These are phyloP conservation scores for Moricandia arvensis DNA, from an alignment of 345 rosid genomes.

Conservation along the genomic window DNA sequence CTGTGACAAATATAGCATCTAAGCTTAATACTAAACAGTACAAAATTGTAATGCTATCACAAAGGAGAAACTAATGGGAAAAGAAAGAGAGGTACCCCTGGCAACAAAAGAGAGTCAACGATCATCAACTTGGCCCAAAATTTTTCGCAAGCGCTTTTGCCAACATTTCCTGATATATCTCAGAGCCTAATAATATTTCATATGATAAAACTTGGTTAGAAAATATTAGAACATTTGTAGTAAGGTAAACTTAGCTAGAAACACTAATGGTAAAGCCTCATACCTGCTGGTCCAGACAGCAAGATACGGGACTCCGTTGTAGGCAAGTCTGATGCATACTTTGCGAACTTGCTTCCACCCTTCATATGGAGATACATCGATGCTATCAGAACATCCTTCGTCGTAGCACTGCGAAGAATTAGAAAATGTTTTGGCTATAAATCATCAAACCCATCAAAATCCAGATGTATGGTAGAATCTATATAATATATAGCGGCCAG, in stretches of 20 bases:
- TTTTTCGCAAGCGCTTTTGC: slow-evolving; percentile 83
- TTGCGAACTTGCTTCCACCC: slow-evolving; percentile 61
- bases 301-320: slow-evolving; percentile 73
- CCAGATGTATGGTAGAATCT: not conserved
- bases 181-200: slow-evolving; percentile 61
- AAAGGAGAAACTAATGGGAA: not conserved
- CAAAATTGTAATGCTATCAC: not conserved
- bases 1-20: slow-evolving; percentile 1
- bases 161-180: slow-evolving; percentile 93
- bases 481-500: slow-evolving; percentile 31
- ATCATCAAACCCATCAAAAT: slow-evolving; percentile 6
- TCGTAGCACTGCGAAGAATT: slow-evolving; percentile 63
- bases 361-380: slow-evolving; percentile 77
- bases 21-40: slow-evolving; percentile 5
- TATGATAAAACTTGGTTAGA: not conserved
- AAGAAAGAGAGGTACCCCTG: slow-evolving; percentile 70
- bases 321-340: slow-evolving; percentile 71
- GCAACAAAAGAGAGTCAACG: slow-evolving; percentile 81
- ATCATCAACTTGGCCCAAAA: slow-evolving; percentile 72
- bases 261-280: not conserved
- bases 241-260: slow-evolving; percentile 2
- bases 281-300: slow-evolving; percentile 96
- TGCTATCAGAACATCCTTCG: slow-evolving; percentile 78
- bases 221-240: not conserved
- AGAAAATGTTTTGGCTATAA: slow-evolving; percentile 11